Evolutionary conservation across 148 eudicot species (phyloP).

Genomic region (Limonium bicolor): DNA sequence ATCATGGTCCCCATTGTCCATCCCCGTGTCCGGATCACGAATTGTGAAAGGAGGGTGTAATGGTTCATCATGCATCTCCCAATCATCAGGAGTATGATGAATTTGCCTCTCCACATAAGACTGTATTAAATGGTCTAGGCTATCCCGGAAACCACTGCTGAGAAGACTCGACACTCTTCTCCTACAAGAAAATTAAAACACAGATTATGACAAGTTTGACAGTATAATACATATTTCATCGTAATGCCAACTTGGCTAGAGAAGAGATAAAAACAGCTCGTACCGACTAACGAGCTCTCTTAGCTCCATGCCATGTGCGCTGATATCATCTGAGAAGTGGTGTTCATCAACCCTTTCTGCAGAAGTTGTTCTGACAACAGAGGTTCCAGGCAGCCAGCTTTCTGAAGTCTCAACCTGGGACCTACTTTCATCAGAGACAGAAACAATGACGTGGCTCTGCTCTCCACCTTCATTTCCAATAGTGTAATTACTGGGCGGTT

Average conservation of each 20-base stretch:
- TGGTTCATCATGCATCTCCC: slow-evolving; percentile 42
- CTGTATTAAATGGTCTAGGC: slow-evolving; percentile 68
- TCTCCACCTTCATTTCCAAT: slow-evolving; percentile 23
- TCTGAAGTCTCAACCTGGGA: slow-evolving; percentile 30
- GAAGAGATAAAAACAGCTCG: not conserved
- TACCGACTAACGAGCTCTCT: slow-evolving; percentile 78
- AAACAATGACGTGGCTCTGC: slow-evolving; percentile 23
- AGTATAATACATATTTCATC: not conserved
- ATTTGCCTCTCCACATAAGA: slow-evolving; percentile 74
- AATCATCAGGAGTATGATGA: slow-evolving; percentile 41
- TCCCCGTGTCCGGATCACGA: too few species aligned
- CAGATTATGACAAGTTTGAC: not conserved
- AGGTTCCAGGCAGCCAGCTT: slow-evolving; percentile 34
- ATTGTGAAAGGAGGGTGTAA: slow-evolving; percentile 17
- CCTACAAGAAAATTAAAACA: slow-evolving; percentile 24
- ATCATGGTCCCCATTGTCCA: slow-evolving; percentile 22
- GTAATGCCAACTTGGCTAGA: too few species aligned
- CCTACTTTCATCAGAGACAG: slow-evolving; percentile 31
- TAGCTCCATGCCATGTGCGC: slow-evolving; percentile 41
- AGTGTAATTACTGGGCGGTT: slow-evolving; percentile 13
- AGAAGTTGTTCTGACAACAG: slow-evolving; percentile 21
- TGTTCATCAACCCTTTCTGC: slow-evolving; percentile 29
- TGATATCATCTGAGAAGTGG: slow-evolving; percentile 56
- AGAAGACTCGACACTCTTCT: slow-evolving; percentile 90
- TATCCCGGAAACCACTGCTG: slow-evolving; percentile 76